Base-by-base conservation (phyloP, 106 monocot genomes). In the Platanthera guangdongensis region DNA sequence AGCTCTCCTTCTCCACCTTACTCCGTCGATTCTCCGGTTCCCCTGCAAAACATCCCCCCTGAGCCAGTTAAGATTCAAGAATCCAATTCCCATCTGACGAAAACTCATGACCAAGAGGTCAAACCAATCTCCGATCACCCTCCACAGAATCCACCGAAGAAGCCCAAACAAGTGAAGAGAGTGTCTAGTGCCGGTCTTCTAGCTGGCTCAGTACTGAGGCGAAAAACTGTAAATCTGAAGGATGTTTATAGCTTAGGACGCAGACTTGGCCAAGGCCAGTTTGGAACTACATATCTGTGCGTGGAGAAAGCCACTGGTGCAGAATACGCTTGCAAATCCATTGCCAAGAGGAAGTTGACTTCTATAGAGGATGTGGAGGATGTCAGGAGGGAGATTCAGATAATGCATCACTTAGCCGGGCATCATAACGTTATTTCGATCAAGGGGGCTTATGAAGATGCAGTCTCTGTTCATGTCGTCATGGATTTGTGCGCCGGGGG, bases 351-450 rank as follows among this genome's bases (percentile, higher is more conserved):
- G 48, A 79, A 79, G 59, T 63, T 79, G 21, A 13, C 32, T n/a
- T 32, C 46, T 62, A 15, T 14, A 8, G 79, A 73, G 63, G 79
- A 79, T 51, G 79, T 79, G 18, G 79, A 79, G 63, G 79, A 79
- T 51, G 79, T 79, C 14, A 60, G 79, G 30, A 46, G 79, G 52
- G 79, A 79, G 73, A 79, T 79, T 50, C 79, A 79, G 79, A 79
- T 79, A 48, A 79, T 79, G 79, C 79, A 79, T 63, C 79, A 79
- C 39, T 30, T 79, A n/a, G 45, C 53, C 14, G 79, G 79, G 7
- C 72, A 79, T 48, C 73, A 73, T 16, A 79, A 79, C 6, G 62
- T 51, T 14, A 79, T 79, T 11, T 63, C 73, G 21, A 79, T 79
- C 50, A 51, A 70, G 18, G 79, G 79, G 55, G 79, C 79, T 28